Conservation (phyloP, 2,329 filamentous ascomycete genomes). For the Tolypocladium inflatum region DNA sequence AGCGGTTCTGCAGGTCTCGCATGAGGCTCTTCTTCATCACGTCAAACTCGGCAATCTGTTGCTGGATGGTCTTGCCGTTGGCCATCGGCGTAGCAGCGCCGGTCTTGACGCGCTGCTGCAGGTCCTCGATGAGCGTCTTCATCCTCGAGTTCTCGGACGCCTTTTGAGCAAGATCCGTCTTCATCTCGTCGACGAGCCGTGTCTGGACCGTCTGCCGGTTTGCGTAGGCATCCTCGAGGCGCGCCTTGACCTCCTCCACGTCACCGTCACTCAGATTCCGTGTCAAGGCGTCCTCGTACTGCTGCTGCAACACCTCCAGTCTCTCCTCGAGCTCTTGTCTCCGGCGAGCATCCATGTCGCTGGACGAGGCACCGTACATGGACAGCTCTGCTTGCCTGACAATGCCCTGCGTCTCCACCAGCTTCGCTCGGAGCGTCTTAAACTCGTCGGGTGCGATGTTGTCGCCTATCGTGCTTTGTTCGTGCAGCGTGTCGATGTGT, state of each 20-base stretch:
- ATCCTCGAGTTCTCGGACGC: conserved; percentile 74
- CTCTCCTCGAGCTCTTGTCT: conserved; percentile 69
- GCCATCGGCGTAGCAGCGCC: conserved; percentile 49
- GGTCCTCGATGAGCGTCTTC: conserved; percentile 69
- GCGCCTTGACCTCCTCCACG: conserved; percentile 73
- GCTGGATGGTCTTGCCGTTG: conserved; percentile 86
- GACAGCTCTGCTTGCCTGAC: conserved; percentile 88
- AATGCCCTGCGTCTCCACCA: conserved; percentile 85
- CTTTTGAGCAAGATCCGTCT: conserved; percentile 65
- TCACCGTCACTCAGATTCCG: conserved; percentile 71
- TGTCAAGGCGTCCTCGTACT: conserved; percentile 76
- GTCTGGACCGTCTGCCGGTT: conserved; percentile 65
- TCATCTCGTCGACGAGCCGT: conserved; percentile 67
- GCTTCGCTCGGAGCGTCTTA: conserved; percentile 62
- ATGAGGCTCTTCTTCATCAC: conserved; percentile 99
- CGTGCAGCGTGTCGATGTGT: conserved; percentile 69
- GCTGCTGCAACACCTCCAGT: conserved; percentile 63
- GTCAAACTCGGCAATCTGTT: conserved; percentile 98
- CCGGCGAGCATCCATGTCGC: conserved; percentile 56
- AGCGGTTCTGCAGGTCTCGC: conserved; percentile 96
- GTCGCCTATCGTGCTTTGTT: conserved; percentile 68
- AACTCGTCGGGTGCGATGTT: conserved; percentile 75
- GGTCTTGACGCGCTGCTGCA: conserved; percentile 64
- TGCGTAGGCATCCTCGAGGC: conserved; percentile 67
- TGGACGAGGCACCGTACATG: conserved; percentile 59